Conservation (phyloP, 495 filamentous ascomycete species). For the Penicillium antarcticum region DNA sequence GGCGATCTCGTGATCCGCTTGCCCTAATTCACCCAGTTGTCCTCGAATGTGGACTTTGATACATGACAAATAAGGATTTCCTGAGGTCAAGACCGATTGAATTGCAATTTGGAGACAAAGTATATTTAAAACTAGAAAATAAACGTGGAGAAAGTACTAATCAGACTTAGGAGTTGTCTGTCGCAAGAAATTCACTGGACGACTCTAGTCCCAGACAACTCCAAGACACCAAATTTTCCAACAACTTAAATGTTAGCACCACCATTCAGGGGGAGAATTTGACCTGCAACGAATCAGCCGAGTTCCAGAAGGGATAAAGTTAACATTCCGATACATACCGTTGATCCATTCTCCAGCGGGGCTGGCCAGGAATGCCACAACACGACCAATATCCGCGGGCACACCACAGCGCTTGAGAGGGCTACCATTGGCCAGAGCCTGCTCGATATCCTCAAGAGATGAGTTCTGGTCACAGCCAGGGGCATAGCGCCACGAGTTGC, state of each 20-base stretch:
- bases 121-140: too few species aligned
- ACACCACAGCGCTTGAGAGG: conserved; percentile 54
- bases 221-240: not conserved
- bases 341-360: conserved; percentile 61
- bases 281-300: conserved; percentile 17
- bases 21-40: too few species aligned
- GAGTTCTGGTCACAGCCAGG: conserved; percentile 43
- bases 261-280: conserved; percentile 33
- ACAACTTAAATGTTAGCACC: conserved; percentile 29
- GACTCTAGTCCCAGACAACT: not conserved
- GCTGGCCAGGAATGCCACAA: conserved; percentile 53
- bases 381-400: conserved; percentile 57
- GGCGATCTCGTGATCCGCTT: too few species aligned
- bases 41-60: too few species aligned
- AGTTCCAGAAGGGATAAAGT: not conserved
- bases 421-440: conserved; percentile 34
- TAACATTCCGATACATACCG: conserved; percentile 37
- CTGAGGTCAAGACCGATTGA: too few species aligned
- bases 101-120: too few species aligned
- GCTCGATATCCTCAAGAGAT: conserved; percentile 39
- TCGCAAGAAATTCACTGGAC: not conserved
- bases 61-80: too few species aligned
- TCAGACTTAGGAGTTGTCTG: not conserved
- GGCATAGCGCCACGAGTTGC: conserved; percentile 64
- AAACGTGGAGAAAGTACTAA: not conserved